Evolutionary conservation across 768 basidiomycete genomes (phyloP), one percentile per base, ranked within the genome.

Genomic region (Termitomyces sp.): DNA sequence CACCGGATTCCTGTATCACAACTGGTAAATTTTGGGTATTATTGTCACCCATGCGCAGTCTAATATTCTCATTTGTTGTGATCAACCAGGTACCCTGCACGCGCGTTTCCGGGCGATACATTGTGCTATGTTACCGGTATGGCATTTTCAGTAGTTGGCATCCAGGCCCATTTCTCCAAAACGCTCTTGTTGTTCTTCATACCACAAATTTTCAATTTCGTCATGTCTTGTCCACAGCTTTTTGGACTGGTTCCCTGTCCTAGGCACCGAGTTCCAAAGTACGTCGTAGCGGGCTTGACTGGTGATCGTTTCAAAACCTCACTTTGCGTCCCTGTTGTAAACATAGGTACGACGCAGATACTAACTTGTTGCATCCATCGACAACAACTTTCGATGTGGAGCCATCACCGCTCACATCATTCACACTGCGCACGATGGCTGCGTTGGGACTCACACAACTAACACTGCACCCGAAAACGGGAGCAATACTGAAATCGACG

Each of bases 131-230:
- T 98, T 42, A 85, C 94, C 0, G 97, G 97, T 59, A 99, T 99
- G 97, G 93, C 97, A 4, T 98, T 99, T 69, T 89, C 97, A 0
- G 95, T 97, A 9, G 94, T 96, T 33, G 95, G 94, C 24, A 98
- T 99, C 61, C 92, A 97, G 66, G 94, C 90, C 0, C 97, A 99
- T 71, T 98, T 94, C 72, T 93, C 92, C 54, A 99, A 99, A 74
- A 99, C 97, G 0, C 76, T 99, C 9, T 80, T 98, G 57, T 76
- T 98, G 26, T 98, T 99, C 79, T 98, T 98, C 76, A 80, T 99
- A 49, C 97, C 97, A 4, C 97, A 99, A 70, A 89, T 97, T 61
- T 94, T 98, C 84, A 99, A 99, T 71, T 99, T 99, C 68, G 55
- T 98, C 51, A 77, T 98, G 40, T 96, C 94, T 13, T 91, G 88